These are phyloP conservation scores for Rhazya stricta DNA, from an alignment of 257 asterid genomes.

Conservation along the genomic window DNA sequence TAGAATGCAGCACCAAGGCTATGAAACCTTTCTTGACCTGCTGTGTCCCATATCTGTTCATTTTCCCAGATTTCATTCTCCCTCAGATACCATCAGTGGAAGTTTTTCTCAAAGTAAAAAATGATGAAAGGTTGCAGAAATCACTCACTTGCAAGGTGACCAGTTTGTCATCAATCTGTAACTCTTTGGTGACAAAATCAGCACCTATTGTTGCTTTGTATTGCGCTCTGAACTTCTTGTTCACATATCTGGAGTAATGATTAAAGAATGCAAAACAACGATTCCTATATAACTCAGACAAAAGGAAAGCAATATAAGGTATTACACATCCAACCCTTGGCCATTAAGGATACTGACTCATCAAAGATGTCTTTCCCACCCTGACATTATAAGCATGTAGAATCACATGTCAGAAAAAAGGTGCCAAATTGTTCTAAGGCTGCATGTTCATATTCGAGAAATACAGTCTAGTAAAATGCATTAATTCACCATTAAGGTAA, in stretches of 20 bases:
- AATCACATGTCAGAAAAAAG: neutral
- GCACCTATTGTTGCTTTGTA: slow-evolving; percentile 86
- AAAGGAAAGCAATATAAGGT: neutral
- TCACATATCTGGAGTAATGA: slow-evolving; percentile 45
- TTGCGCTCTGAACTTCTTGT: slow-evolving; percentile 47
- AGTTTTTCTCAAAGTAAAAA: neutral
- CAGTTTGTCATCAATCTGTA: slow-evolving; percentile 51
- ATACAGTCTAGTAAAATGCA: too few relatives aligned
- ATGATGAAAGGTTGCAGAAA: neutral
- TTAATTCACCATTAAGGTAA: neutral
- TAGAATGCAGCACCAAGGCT: slow-evolving; percentile 83
- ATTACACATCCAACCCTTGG: neutral
- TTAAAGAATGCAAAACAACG: slow-evolving; percentile 19
- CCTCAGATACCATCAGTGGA: neutral
- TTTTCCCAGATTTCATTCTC: neutral
- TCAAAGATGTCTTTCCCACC: slow-evolving; percentile 88
- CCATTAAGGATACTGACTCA: slow-evolving; percentile 70
- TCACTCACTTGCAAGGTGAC: slow-evolving; percentile 73
- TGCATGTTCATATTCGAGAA: neutral
- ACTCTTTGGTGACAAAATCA: slow-evolving; percentile 76
- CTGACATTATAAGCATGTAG: slow-evolving; percentile 29
- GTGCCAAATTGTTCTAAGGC: neutral
- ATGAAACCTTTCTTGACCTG: slow-evolving; percentile 89
- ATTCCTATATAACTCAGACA: too few relatives aligned
- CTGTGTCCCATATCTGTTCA: slow-evolving; percentile 86